Evolutionary conservation across 176 grass and related monocot genomes (phyloP).

Genomic region (Oryza rufipogon): DNA sequence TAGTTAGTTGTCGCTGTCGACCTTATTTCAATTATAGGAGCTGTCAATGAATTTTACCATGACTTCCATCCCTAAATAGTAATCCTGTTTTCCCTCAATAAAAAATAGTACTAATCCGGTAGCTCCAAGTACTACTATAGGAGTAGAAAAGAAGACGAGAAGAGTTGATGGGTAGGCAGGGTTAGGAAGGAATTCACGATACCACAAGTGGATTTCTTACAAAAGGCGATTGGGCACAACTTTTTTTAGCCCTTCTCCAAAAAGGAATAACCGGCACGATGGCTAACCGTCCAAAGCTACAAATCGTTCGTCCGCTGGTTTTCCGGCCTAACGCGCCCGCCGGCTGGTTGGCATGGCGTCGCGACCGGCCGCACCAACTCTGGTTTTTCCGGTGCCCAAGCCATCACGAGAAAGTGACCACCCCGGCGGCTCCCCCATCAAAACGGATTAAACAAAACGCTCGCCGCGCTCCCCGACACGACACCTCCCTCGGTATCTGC

Average conservation of each 20-base stretch:
- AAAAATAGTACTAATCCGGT: too few relatives aligned
- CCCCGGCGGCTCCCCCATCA: not conserved
- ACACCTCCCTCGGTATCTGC: conserved; percentile 22
- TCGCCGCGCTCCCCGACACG: conserved; percentile 11
- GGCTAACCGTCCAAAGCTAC: not conserved
- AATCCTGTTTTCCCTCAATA: too few relatives aligned
- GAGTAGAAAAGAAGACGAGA: too few relatives aligned
- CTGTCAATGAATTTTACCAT: too few relatives aligned
- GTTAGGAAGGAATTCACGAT: too few relatives aligned
- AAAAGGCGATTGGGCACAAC: too few relatives aligned
- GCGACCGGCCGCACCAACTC: not conserved
- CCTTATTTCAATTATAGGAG: too few relatives aligned
- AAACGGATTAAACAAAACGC: conserved; percentile 33
- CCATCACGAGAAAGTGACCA: conserved; percentile 12
- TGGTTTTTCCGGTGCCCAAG: not conserved
- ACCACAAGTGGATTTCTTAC: too few relatives aligned
- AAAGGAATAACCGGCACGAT: not conserved
- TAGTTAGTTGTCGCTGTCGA: too few relatives aligned
- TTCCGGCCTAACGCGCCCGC: not conserved
- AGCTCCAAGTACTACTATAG: too few relatives aligned
- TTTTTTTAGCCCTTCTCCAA: not conserved
- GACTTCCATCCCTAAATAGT: too few relatives aligned
- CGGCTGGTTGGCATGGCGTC: not conserved
- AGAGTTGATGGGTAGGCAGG: too few relatives aligned
- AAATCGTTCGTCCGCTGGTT: not conserved